These are phyloP conservation scores for Mycena rebaudengoi DNA, from an alignment of 768 basidiomycete genomes.

Conservation along the genomic window DNA sequence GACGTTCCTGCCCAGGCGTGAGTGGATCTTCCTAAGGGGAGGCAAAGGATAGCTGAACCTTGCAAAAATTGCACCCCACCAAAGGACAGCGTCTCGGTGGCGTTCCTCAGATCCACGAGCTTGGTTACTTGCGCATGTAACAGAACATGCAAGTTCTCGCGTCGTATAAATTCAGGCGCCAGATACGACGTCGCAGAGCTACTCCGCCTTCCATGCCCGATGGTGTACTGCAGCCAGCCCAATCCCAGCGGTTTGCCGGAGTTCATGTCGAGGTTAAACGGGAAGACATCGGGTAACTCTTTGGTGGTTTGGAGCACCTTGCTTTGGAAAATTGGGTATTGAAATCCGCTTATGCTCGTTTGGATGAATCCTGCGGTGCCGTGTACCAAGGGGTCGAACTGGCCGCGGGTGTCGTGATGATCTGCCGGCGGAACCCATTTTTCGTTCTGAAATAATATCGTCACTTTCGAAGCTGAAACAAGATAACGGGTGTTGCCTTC, in stretches of 20 bases:
- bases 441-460: slow-evolving; percentile 41
- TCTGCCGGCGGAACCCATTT: slow-evolving; percentile 44
- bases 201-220: slow-evolving; percentile 33
- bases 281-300: slow-evolving; percentile 35
- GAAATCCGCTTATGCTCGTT: slow-evolving; percentile 41
- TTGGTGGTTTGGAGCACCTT: slow-evolving; percentile 38
- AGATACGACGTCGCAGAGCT: slow-evolving; percentile 43
- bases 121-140: slow-evolving; percentile 31
- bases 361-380: slow-evolving; percentile 39
- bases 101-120: neutral
- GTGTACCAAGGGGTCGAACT: slow-evolving; percentile 48
- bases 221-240: slow-evolving; percentile 35
- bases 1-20: too few species aligned
- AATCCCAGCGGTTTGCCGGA: slow-evolving; percentile 33
- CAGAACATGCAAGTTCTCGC: slow-evolving; percentile 39
- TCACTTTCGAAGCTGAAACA: neutral
- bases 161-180: slow-evolving; percentile 24
- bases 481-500: slow-evolving; percentile 29
- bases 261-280: slow-evolving; percentile 38
- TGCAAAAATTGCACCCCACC: slow-evolving; percentile 5
- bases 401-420: slow-evolving; percentile 45
- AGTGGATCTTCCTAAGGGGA: too few species aligned
- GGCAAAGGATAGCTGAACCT: too few species aligned
- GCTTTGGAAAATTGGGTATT: slow-evolving; percentile 35
- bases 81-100: neutral